Evolutionary conservation across 2,329 filamentous ascomycete genomes (phyloP).

Genomic region (Neonectria ditissima): DNA sequence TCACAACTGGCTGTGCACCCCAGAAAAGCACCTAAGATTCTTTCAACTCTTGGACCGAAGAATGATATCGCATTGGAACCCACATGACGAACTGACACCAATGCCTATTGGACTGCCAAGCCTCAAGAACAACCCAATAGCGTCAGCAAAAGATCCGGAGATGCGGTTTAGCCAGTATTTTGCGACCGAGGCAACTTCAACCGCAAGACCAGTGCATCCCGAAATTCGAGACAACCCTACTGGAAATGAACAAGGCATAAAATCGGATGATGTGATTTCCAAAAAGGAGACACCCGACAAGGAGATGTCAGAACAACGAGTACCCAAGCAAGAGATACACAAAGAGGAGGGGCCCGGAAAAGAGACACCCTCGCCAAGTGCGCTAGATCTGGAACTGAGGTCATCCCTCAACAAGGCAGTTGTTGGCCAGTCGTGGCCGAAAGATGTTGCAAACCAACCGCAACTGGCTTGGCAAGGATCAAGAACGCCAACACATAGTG

Average conservation of each 20-base stretch:
- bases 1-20: slow-evolving; percentile 52
- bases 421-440: not conserved
- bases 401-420: not conserved
- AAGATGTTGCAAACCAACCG: not conserved
- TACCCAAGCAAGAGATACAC: not conserved
- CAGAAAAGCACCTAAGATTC: slow-evolving; percentile 46
- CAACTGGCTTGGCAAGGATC: slow-evolving; percentile 31
- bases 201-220: not conserved
- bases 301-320: not conserved
- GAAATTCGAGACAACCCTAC: not conserved
- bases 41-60: slow-evolving; percentile 49
- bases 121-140: slow-evolving; percentile 30
- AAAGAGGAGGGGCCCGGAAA: not conserved
- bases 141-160: slow-evolving; percentile 15
- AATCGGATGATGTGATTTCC: not conserved
- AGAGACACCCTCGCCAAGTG: not conserved
- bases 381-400: not conserved
- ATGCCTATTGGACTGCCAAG: slow-evolving; percentile 50
- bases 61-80: slow-evolving; percentile 44
- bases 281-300: not conserved
- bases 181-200: slow-evolving; percentile 5
- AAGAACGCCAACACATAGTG: slow-evolving; percentile 18
- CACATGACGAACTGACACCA: slow-evolving; percentile 45
- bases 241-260: not conserved
- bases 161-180: slow-evolving; percentile 38